A percentile compares a stretch with the other conserved stretches of the same genome.
phyloP scores from a whole-genome alignment of 345 rosid species.

The Carallia pectinifolia region DNA sequence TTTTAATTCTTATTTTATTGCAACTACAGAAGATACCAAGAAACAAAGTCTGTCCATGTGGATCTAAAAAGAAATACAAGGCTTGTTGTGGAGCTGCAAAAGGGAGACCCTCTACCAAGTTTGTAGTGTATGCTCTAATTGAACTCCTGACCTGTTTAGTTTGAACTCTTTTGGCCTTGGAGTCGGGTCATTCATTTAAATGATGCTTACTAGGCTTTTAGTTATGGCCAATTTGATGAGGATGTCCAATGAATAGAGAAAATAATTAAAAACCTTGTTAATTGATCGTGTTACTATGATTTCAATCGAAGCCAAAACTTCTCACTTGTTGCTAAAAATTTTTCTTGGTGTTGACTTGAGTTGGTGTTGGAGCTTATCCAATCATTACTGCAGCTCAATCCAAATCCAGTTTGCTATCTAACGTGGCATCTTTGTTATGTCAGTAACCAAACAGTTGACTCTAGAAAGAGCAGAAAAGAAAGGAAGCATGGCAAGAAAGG shows the following conservation, averaged over 20 bases:
- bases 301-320: not conserved
- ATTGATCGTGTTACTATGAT: not conserved
- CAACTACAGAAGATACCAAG: slow-evolving; percentile 57
- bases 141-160: slow-evolving; percentile 18
- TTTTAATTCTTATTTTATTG: not conserved
- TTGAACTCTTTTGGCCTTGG: slow-evolving; percentile 2
- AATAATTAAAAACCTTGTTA: not conserved
- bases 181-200: not conserved
- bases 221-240: not conserved
- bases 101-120: slow-evolving; percentile 51
- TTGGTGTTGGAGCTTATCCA: no score
- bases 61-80: slow-evolving; percentile 89
- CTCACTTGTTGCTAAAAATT: no score
- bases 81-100: slow-evolving; percentile 80
- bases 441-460: slow-evolving; percentile 50
- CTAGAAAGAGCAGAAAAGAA: slow-evolving; percentile 58
- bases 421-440: slow-evolving; percentile 14
- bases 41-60: slow-evolving; percentile 75
- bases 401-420: not conserved
- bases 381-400: not conserved
- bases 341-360: no score
- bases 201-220: not conserved
- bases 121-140: slow-evolving; percentile 43
- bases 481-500: slow-evolving; percentile 54
- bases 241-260: not conserved